Conservation (phyloP, 257 asterid species). For the Cruciata laevipes region DNA sequence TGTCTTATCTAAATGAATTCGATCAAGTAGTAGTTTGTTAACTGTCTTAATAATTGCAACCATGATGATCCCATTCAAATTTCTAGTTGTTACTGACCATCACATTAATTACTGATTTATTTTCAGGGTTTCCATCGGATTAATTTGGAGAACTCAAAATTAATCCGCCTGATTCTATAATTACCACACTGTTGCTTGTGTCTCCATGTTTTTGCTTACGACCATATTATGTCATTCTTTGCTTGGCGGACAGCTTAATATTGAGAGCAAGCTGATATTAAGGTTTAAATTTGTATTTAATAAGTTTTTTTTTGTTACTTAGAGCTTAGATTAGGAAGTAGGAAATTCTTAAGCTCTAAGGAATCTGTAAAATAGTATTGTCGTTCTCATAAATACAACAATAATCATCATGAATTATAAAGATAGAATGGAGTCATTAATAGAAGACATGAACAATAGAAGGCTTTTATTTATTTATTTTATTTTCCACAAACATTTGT, state of each 20-base stretch:
- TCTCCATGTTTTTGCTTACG: not conserved
- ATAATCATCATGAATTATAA: too few species aligned
- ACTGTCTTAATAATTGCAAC: conserved; percentile 19
- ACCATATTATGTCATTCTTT: conserved; percentile 5
- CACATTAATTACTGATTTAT: not conserved
- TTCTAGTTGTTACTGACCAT: not conserved
- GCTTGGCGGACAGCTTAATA: not conserved
- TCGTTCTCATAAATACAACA: too few species aligned
- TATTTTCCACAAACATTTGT: too few species aligned
- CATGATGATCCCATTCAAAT: conserved; percentile 6
- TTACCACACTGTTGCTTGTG: not conserved
- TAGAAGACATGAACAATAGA: too few species aligned
- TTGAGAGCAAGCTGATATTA: too few species aligned
- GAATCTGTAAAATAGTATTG: too few species aligned
- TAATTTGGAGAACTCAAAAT: not conserved
- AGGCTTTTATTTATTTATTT: too few species aligned
- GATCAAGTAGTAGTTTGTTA: conserved; percentile 21
- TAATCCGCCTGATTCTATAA: not conserved
- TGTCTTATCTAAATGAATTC: conserved; percentile 22
- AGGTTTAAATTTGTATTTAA: not conserved
- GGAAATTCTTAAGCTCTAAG: not conserved
- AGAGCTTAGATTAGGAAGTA: not conserved
- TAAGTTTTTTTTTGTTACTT: not conserved
- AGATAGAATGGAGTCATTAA: too few species aligned
- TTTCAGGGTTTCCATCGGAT: not conserved